Base-by-base conservation (phyloP, 73 alveolate genomes). In the Paramecium sonneborni region DNA sequence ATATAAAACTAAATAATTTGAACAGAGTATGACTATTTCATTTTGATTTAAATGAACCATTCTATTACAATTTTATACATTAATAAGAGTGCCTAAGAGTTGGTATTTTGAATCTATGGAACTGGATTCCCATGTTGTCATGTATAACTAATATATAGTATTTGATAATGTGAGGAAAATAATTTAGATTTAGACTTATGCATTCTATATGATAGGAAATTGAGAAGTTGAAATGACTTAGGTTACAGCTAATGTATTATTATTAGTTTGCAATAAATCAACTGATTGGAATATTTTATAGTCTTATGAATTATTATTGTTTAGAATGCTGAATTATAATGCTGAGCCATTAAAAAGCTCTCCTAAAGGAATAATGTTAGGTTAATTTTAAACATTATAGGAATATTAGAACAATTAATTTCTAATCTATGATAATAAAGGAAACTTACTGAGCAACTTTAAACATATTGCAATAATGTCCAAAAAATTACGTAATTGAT, bases 361-460 rank as follows among this genome's bases (percentile, higher is more conserved):
- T 8, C 84, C 84, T 10, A 62, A 62, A 30, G 84, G 84, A 4
- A 62, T 62, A 21, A 62, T 62, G 10, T 62, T 62, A 0, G 84
- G 84, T 62, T 62, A 32, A 62, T 62, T 62, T 32, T 62, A 26
- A 62, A 62, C 84, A 62, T 62, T 62, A 30, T 62, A 62, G 6
- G 84, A 62, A 3, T 62, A 3, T 32, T 26, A 8, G 48, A 26
- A 12, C 46, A 62, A 62, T 15, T 26, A 14, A 12, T 62, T 62
- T 62, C 84, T 26, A n/a, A 10, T 7, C 84, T 62, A 62, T 52
- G 68, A 52, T 52, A 52, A 52, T 52, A n/a, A 5, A 11, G 18
- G 15, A 52, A 46, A 3, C 12, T 18, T 52, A 52, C 68, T 15
- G 18, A 15, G 23, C 68, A 52, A 18, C 11, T 52, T 52, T 52